Conservation (phyloP, 108 stramenopile genomes). For the Cyclotella baltica region DNA sequence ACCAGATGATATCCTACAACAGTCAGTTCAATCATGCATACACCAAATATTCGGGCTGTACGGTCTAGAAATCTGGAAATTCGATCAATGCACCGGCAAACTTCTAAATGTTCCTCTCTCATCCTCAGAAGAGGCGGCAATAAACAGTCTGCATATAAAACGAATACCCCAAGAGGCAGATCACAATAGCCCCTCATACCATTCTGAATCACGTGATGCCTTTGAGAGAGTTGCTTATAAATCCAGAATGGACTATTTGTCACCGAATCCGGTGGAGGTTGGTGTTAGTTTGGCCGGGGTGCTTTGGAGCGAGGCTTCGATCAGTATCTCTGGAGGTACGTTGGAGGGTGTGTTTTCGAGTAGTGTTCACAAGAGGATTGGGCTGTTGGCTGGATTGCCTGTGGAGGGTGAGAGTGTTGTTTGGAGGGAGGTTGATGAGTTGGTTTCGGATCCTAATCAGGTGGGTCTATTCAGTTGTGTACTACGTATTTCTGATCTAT, state of each 20-base stretch:
- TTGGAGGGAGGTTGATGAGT: constrained; percentile 20
- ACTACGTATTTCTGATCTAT: too few relatives aligned
- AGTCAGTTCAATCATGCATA: constrained; percentile 12
- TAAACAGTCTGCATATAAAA: constrained; percentile 11
- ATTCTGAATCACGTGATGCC: constrained; percentile 11
- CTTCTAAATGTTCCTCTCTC: constrained; percentile 3
- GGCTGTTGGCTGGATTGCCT: not conserved
- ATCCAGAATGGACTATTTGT: constrained; percentile 12
- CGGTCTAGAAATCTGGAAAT: constrained; percentile 22
- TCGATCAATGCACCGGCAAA: not conserved
- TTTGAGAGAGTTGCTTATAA: constrained; percentile 16
- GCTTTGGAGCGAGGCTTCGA: constrained; percentile 25
- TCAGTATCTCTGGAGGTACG: not conserved
- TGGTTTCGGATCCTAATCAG: constrained; percentile 23
- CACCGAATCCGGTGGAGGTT: not conserved
- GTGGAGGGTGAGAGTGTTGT: not conserved
- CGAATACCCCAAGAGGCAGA: constrained; percentile 31
- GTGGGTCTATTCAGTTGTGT: not conserved
- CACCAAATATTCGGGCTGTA: constrained; percentile 17
- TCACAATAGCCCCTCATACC: constrained; percentile 13
- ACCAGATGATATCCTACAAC: constrained; percentile 14
- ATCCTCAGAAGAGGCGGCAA: not conserved
- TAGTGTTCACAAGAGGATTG: not conserved
- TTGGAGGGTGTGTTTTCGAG: constrained; percentile 1
- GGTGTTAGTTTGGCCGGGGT: constrained; percentile 18